These are phyloP conservation scores for Candida ponderosae DNA, from an alignment of 805 yeast species.

Conservation along the genomic window DNA sequence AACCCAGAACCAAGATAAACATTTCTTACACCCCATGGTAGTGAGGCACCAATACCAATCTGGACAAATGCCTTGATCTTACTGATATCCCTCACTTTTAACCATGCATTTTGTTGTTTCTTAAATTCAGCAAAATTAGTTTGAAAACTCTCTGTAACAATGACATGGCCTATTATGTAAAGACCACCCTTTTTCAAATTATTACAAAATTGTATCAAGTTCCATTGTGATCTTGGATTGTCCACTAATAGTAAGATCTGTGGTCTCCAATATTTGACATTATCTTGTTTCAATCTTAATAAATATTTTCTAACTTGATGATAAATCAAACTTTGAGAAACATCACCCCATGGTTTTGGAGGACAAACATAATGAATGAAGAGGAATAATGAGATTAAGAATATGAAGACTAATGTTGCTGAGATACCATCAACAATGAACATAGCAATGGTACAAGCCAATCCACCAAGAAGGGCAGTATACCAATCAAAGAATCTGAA, in stretches of 20 bases:
- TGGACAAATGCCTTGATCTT: conserved; percentile 91
- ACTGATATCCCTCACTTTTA: conserved; percentile 67
- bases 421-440: conserved; percentile 88
- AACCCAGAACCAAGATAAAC: conserved; percentile 88
- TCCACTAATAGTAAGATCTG: conserved; percentile 85
- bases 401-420: conserved; percentile 67
- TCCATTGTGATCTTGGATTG: conserved; percentile 90
- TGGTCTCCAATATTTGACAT: conserved; percentile 98
- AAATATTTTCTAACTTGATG: conserved; percentile 94
- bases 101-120: conserved; percentile 76
- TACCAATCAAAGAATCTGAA: conserved; percentile 77
- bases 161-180: conserved; percentile 87
- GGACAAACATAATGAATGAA: conserved; percentile 87
- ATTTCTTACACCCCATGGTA: conserved; percentile 94
- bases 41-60: conserved; percentile 75
- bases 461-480: conserved; percentile 75
- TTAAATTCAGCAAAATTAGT: conserved; percentile 60
- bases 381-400: conserved; percentile 58
- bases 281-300: conserved; percentile 76
- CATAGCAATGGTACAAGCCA: conserved; percentile 75
- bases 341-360: conserved; percentile 98
- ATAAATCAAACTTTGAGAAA: conserved; percentile 88
- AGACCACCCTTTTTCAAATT: conserved; percentile 93
- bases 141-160: conserved; percentile 57
- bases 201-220: conserved; percentile 85